A percentile compares a stretch with the other conserved stretches of the same genome.
Evolutionary conservation across 2,329 filamentous ascomycete species (phyloP).

Genomic region (Colletotrichum lentis): DNA sequence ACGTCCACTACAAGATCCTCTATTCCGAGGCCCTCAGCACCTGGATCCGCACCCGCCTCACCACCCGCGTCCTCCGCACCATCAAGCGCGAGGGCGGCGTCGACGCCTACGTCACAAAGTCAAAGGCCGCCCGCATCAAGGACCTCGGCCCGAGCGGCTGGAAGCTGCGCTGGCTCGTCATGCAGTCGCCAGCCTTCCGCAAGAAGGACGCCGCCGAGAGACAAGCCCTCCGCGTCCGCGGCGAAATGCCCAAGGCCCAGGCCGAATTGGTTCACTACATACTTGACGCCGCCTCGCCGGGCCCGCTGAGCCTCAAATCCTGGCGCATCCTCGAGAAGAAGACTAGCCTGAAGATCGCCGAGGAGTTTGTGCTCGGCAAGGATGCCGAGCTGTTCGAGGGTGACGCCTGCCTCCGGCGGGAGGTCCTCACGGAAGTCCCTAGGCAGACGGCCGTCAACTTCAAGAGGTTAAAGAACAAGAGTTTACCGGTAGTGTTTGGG

Average conservation of each 20-base stretch:
- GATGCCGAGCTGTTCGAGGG: slow-evolving; percentile 49
- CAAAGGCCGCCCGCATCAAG: slow-evolving; percentile 78
- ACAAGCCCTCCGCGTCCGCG: slow-evolving; percentile 67
- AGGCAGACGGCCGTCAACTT: slow-evolving; percentile 36
- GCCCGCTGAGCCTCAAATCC: slow-evolving; percentile 51
- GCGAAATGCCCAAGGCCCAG: slow-evolving; percentile 48
- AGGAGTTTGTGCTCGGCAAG: slow-evolving; percentile 58
- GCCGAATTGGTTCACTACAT: slow-evolving; percentile 53
- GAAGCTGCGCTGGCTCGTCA: slow-evolving; percentile 87
- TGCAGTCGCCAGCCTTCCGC: slow-evolving; percentile 76
- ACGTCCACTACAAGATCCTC: slow-evolving; percentile 74
- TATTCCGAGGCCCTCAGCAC: slow-evolving; percentile 69
- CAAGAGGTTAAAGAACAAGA: slow-evolving; percentile 12
- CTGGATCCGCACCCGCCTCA: slow-evolving; percentile 73
- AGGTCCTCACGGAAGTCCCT: slow-evolving; percentile 48
- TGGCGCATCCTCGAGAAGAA: slow-evolving; percentile 50
- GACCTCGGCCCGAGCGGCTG: slow-evolving; percentile 91
- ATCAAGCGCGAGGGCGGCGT: slow-evolving; percentile 88
- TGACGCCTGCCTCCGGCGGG: too few species aligned
- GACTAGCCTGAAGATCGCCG: slow-evolving; percentile 51
- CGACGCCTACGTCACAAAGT: slow-evolving; percentile 88
- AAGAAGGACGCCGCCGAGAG: slow-evolving; percentile 71
- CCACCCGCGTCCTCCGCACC: slow-evolving; percentile 72
- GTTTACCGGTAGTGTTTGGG: background rate
- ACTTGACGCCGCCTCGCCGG: slow-evolving; percentile 54